phyloP scores from a whole-genome alignment of 129 eudicot genomes.

The Helichrysum umbraculigerum region DNA sequence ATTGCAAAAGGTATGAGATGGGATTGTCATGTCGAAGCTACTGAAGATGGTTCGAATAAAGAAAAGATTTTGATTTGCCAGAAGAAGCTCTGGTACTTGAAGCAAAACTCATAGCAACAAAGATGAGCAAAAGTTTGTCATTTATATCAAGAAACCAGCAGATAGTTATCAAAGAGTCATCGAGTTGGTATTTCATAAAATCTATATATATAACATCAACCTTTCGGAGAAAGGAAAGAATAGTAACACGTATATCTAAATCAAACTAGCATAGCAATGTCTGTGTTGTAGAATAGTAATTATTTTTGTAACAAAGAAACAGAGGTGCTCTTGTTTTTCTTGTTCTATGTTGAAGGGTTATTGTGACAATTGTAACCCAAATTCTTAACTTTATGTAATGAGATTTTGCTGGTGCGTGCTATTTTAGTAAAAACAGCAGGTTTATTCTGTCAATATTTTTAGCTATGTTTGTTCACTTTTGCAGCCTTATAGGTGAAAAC shows the following conservation, averaged over 20 bases:
- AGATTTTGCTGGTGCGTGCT: neutral
- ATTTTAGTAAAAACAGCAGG: neutral
- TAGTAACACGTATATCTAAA: constrained; percentile 19
- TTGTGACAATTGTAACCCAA: constrained; percentile 25
- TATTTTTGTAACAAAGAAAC: constrained; percentile 25
- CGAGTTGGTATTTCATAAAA: constrained; percentile 25
- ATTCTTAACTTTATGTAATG: constrained; percentile 13
- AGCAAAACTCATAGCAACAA: constrained; percentile 55
- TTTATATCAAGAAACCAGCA: constrained; percentile 27
- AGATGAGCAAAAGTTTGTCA: constrained; percentile 18
- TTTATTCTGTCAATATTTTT: neutral
- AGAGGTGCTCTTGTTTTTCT: constrained; percentile 4
- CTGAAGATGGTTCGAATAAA: constrained; percentile 57
- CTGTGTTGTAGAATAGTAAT: constrained; percentile 32
- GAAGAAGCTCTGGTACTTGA: constrained; percentile 87
- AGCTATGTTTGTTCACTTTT: neutral
- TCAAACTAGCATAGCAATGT: constrained; percentile 24
- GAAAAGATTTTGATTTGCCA: constrained; percentile 86
- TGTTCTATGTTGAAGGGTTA: constrained; percentile 17
- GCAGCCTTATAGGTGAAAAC: neutral
- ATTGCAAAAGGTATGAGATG: constrained; percentile 82
- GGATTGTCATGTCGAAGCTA: constrained; percentile 74
- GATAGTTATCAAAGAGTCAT: constrained; percentile 24
- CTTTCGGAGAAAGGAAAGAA: neutral
- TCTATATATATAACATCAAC: constrained; percentile 19